Percentiles rank a stretch among this genome's conserved stretches.
phyloP scores from a whole-genome alignment of 1,284 basidiomycete genomes.

The Takashimella koratensis region DNA sequence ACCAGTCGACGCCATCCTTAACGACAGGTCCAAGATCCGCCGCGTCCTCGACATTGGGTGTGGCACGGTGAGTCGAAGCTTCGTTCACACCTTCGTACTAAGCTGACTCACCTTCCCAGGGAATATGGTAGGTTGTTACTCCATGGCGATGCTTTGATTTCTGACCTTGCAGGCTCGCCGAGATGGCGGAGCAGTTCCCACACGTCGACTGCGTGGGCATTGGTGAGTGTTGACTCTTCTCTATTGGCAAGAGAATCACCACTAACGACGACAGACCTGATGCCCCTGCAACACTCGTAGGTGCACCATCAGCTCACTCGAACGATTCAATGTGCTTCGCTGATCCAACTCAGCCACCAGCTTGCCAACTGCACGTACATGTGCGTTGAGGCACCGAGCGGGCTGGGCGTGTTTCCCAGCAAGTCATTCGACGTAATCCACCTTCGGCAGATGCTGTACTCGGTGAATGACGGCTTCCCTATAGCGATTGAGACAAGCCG shows the following conservation, averaged over 20 bases:
- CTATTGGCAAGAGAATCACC: too few species aligned
- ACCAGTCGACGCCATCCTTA: conserved; percentile 15
- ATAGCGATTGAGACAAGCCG: too few species aligned
- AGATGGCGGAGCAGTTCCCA: conserved; percentile 22
- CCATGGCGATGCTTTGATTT: background rate
- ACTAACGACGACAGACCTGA: conserved; percentile 8
- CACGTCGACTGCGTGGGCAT: conserved; percentile 23
- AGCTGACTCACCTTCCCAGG: background rate
- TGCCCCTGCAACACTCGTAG: conserved; percentile 16
- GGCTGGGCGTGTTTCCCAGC: conserved; percentile 8
- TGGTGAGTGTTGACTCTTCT: background rate
- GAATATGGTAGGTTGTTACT: conserved; percentile 1
- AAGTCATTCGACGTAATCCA: conserved; percentile 20
- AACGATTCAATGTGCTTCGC: too few species aligned
- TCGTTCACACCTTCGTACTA: background rate
- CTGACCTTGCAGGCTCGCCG: conserved; percentile 8
- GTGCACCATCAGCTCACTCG: background rate
- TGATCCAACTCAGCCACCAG: conserved; percentile 4
- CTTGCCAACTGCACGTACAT: conserved; percentile 16
- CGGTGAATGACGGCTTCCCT: conserved; percentile 7
- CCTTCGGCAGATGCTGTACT: conserved; percentile 17
- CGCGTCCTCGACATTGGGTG: conserved; percentile 21
- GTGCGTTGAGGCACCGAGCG: conserved; percentile 10
- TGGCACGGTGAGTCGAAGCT: conserved; percentile 15
- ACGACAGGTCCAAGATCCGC: background rate